Percentiles rank a stretch among this genome's conserved stretches.
Conservation (phyloP, 2,329 filamentous ascomycete genomes). For the Penicillium griseofulvum region DNA sequence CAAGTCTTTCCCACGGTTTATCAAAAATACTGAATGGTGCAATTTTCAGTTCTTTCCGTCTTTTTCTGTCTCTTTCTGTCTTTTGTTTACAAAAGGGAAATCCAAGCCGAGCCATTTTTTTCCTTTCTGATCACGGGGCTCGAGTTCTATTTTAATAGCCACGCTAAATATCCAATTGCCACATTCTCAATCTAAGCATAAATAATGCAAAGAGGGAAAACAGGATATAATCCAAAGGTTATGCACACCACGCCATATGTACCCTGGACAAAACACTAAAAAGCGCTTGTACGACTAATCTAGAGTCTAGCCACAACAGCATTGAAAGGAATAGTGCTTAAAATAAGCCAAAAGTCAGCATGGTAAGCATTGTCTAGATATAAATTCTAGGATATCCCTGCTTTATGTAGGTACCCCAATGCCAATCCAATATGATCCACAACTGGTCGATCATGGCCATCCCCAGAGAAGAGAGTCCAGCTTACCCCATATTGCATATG, state of each 20-base stretch:
- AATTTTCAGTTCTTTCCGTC: too few relatives aligned
- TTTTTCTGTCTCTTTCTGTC: too few relatives aligned
- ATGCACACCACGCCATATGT: not conserved
- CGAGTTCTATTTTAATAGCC: not conserved
- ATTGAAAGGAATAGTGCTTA: not conserved
- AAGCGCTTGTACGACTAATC: not conserved
- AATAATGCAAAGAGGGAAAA: not conserved
- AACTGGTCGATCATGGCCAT: not conserved
- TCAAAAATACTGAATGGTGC: not conserved
- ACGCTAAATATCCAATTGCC: not conserved
- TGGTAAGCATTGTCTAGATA: not conserved
- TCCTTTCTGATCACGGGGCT: not conserved
- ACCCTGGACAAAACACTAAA: not conserved
- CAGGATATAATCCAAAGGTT: not conserved
- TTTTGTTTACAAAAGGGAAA: not conserved
- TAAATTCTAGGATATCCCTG: not conserved
- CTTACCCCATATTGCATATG: not conserved
- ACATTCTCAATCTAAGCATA: not conserved
- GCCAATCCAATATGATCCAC: constrained; percentile 1
- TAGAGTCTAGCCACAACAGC: not conserved
- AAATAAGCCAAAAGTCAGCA: not conserved
- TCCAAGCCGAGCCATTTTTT: not conserved
- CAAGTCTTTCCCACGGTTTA: not conserved
- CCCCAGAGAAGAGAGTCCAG: constrained; percentile 3
- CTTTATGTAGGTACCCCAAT: not conserved